Conservation (phyloP, 2,329 filamentous ascomycete genomes). For the Colletotrichum sp. region DNA sequence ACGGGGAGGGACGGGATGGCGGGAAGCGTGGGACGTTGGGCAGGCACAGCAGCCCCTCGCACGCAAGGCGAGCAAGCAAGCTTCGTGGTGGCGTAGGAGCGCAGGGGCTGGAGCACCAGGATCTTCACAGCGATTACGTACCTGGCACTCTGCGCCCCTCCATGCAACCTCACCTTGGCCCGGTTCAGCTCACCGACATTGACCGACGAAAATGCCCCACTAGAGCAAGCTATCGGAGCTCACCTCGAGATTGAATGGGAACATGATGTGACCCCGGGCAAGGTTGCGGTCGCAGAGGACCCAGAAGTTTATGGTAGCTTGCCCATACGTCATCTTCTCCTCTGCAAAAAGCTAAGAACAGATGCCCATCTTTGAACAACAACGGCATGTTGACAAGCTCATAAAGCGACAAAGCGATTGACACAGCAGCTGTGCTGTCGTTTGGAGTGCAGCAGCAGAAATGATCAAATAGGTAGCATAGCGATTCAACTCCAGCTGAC, state of each 20-base stretch:
- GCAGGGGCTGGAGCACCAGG: constrained; percentile 2
- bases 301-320: background rate
- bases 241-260: background rate
- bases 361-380: background rate
- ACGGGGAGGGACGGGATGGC: background rate
- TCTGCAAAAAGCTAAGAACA: background rate
- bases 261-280: background rate
- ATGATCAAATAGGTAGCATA: background rate
- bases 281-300: background rate
- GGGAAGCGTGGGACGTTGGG: background rate
- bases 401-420: background rate
- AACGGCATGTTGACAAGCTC: background rate
- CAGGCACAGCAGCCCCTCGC: background rate
- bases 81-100: constrained; percentile 4
- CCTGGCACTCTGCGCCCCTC: background rate
- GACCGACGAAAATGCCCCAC: background rate
- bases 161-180: background rate
- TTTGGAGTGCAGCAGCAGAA: background rate
- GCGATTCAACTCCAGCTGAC: background rate
- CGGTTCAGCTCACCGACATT: background rate
- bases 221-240: background rate
- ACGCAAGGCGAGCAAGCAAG: background rate
- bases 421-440: background rate
- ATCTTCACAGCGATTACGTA: background rate
- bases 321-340: background rate